Percentiles rank a stretch among this genome's conserved stretches.
Evolutionary conservation across 306 rosid species (phyloP).

Genomic region (Castanospermum australe): DNA sequence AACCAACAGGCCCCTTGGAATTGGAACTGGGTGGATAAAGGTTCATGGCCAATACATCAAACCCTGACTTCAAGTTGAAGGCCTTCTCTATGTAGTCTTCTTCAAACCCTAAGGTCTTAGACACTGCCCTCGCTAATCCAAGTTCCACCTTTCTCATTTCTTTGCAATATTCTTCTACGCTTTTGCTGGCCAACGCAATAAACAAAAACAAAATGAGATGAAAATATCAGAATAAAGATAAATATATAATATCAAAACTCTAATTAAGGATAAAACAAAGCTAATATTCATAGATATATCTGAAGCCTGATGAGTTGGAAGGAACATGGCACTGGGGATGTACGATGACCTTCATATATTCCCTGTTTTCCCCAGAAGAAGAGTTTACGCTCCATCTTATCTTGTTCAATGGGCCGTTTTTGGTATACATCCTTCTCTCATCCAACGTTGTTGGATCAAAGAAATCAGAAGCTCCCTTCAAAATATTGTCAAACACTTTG

Average conservation of each 20-base stretch:
- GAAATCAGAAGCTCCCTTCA: conserved; percentile 34
- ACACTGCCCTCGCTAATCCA: conserved; percentile 47
- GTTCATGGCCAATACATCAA: conserved; percentile 46
- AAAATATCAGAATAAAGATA: neutral
- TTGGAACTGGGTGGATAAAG: conserved; percentile 23
- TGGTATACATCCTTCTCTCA: conserved; percentile 16
- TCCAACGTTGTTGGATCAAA: conserved; percentile 37
- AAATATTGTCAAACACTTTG: conserved; percentile 15
- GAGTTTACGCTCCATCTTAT: conserved; percentile 38
- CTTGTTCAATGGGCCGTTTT: conserved; percentile 19
- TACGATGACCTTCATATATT: conserved; percentile 42
- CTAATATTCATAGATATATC: neutral
- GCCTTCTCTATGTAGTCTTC: conserved; percentile 54
- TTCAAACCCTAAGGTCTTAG: conserved; percentile 48
- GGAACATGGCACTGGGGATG: conserved; percentile 46
- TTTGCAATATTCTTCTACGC: conserved; percentile 35
- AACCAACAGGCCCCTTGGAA: conserved; percentile 25
- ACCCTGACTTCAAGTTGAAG: conserved; percentile 44
- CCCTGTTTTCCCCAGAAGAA: conserved; percentile 46
- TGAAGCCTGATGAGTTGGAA: conserved; percentile 24
- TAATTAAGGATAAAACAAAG: too few relatives aligned
- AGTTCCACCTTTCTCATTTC: conserved; percentile 27
- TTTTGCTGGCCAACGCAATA: conserved; percentile 25
- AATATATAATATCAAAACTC: neutral
- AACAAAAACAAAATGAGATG: neutral